phyloP scores from a whole-genome alignment of 805 yeast genomes.

The Candida ponderosae region DNA sequence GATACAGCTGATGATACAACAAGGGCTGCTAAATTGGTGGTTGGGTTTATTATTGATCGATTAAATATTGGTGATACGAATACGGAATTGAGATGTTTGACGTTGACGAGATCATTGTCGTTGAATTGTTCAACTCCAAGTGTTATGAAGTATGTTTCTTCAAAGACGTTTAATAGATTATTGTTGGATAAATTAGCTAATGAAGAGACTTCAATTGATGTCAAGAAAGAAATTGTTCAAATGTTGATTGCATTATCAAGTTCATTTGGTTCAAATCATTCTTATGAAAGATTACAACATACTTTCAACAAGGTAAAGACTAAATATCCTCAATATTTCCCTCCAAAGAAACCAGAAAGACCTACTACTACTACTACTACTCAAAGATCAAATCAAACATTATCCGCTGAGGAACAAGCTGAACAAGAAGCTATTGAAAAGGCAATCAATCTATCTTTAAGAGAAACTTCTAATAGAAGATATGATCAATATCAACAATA shows the following conservation, averaged over 20 bases:
- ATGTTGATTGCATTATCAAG: slow-evolving; percentile 58
- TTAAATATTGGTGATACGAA: slow-evolving; percentile 40
- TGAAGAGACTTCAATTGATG: slow-evolving; percentile 50
- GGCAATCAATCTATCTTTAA: slow-evolving; percentile 65
- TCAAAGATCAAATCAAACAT: too few relatives aligned
- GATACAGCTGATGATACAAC: slow-evolving; percentile 33
- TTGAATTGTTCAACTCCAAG: slow-evolving; percentile 49
- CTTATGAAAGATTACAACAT: slow-evolving; percentile 60
- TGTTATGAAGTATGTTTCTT: slow-evolving; percentile 27
- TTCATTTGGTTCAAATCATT: slow-evolving; percentile 67
- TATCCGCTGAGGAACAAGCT: slow-evolving; percentile 33
- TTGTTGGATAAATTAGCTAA: slow-evolving; percentile 46
- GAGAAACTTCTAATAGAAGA: slow-evolving; percentile 11
- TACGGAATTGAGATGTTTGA: slow-evolving; percentile 38
- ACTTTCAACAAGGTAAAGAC: slow-evolving; percentile 42
- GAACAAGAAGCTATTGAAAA: slow-evolving; percentile 80
- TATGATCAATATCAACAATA: slow-evolving; percentile 1
- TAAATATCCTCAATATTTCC: slow-evolving; percentile 30
- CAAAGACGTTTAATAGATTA: slow-evolving; percentile 37
- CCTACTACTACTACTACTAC: slow-evolving; percentile 34
- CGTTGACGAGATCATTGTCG: slow-evolving; percentile 39
- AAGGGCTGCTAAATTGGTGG: slow-evolving; percentile 35
- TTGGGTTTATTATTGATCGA: slow-evolving; percentile 32
- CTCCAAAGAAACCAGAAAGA: slow-evolving; percentile 56
- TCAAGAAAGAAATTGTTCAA: slow-evolving; percentile 59